phyloP scores from a whole-genome alignment of 2,329 filamentous ascomycete species.

The Lasiodiplodia sp. region DNA sequence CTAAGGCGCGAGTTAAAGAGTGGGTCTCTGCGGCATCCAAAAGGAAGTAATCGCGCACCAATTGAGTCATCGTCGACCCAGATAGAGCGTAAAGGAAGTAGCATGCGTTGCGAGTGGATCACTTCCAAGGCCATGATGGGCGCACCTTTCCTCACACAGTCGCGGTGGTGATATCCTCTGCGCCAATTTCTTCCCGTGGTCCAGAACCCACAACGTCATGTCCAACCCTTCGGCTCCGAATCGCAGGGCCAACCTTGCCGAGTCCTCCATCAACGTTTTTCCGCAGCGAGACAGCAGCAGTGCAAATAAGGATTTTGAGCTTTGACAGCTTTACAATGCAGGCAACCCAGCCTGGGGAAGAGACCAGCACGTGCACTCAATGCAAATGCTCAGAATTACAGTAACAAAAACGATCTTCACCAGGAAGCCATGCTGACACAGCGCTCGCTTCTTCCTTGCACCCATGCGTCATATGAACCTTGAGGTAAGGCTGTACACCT shows the following conservation, averaged over 20 bases:
- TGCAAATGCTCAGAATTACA: neutral
- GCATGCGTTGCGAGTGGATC: neutral
- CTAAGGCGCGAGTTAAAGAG: conserved; percentile 13
- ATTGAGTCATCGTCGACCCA: neutral
- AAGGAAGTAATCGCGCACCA: conserved; percentile 4
- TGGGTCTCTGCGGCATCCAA: neutral
- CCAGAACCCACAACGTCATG: too few species aligned
- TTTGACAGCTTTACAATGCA: neutral
- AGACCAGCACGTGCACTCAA: neutral
- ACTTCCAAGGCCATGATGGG: neutral
- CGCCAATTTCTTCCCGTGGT: neutral
- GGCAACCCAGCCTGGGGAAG: conserved; percentile 5
- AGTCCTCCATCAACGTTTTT: neutral
- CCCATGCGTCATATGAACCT: neutral
- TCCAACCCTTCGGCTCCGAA: neutral
- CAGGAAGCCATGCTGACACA: neutral
- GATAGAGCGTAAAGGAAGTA: neutral
- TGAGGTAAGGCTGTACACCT: too few species aligned
- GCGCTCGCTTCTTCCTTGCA: neutral
- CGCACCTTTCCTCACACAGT: neutral
- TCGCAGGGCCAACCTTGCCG: neutral
- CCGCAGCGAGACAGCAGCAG: conserved; percentile 7
- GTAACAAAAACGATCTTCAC: neutral
- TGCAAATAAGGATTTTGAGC: conserved; percentile 21
- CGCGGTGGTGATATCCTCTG: neutral